These are phyloP conservation scores for Tricholoma bakamatsutake DNA, from an alignment of 768 basidiomycete species.

Conservation along the genomic window DNA sequence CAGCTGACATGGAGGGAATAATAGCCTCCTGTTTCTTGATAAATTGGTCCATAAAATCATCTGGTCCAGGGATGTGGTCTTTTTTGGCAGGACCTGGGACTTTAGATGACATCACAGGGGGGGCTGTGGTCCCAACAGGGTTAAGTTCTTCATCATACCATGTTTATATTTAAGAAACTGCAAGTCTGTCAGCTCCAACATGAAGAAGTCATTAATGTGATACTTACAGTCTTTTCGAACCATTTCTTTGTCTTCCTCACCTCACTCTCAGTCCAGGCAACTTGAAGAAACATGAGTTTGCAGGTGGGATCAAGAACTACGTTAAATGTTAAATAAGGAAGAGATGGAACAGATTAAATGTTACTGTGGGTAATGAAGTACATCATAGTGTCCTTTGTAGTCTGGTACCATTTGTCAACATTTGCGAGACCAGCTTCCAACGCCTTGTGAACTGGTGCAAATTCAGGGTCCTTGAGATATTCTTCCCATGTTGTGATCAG, in stretches of 20 bases:
- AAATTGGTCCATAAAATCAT: background rate
- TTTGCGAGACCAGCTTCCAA: background rate
- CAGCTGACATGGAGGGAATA: background rate
- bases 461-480: background rate
- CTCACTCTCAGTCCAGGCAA: background rate
- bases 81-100: too few species aligned
- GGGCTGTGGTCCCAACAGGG: too few species aligned
- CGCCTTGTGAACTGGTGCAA: background rate
- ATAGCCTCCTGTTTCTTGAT: background rate
- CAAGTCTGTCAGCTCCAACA: background rate
- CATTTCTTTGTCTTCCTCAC: background rate
- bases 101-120: too few species aligned
- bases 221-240: too few species aligned
- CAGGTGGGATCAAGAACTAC: too few species aligned
- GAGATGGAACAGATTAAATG: too few species aligned
- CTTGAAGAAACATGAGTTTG: too few species aligned
- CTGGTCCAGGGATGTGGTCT: too few species aligned
- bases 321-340: too few species aligned
- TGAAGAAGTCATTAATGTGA: background rate
- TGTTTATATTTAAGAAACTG: background rate
- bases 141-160: background rate
- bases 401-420: background rate
- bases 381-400: too few species aligned
- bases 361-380: too few species aligned
- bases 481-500: too few species aligned